A percentile compares a stretch with the other conserved stretches of the same genome.
Conservation (phyloP, 352 stramenopile genomes). For the Elongisporangium prolatum region DNA sequence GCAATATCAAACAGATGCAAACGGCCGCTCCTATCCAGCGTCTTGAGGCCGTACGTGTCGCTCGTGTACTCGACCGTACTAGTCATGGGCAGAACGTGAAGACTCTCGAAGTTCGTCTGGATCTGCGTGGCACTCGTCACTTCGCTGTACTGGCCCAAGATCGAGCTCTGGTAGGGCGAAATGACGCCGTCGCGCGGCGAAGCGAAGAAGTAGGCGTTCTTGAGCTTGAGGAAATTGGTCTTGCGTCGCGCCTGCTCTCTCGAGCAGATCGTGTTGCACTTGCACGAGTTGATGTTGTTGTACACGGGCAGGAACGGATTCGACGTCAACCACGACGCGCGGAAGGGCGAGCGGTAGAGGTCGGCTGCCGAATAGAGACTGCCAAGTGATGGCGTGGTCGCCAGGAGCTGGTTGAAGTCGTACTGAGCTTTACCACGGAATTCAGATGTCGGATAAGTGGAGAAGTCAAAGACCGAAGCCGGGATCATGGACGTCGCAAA, state of each 20-base stretch:
- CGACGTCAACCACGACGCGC: constrained; percentile 18
- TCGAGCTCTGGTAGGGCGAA: constrained; percentile 33
- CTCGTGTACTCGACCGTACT: constrained; percentile 6
- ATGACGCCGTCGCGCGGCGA: constrained; percentile 31
- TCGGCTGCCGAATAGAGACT: constrained; percentile 32
- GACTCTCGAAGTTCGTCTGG: constrained; percentile 10
- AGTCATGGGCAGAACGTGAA: constrained; percentile 5
- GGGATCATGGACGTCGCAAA: constrained; percentile 30
- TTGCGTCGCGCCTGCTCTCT: constrained; percentile 24
- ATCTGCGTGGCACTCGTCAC: constrained; percentile 19
- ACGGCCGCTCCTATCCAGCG: constrained; percentile 7
- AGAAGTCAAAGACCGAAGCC: constrained; percentile 26
- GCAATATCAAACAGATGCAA: constrained; percentile 6
- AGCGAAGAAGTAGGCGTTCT: constrained; percentile 40
- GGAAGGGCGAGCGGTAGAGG: constrained; percentile 20
- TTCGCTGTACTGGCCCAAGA: constrained; percentile 36
- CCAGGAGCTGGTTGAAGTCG: constrained; percentile 25
- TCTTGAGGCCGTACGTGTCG: constrained; percentile 16
- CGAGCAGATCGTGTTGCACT: constrained; percentile 6
- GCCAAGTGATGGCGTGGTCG: constrained; percentile 18
- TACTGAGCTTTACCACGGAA: constrained; percentile 35
- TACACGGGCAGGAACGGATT: constrained; percentile 31
- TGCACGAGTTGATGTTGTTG: constrained; percentile 25
- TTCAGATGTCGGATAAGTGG: constrained; percentile 23
- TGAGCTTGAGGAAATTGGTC: constrained; percentile 36